Evolutionary conservation across 2,329 filamentous ascomycete species (phyloP), one percentile per base, ranked within the genome.

Genomic region (Waltergamsia citrina): DNA sequence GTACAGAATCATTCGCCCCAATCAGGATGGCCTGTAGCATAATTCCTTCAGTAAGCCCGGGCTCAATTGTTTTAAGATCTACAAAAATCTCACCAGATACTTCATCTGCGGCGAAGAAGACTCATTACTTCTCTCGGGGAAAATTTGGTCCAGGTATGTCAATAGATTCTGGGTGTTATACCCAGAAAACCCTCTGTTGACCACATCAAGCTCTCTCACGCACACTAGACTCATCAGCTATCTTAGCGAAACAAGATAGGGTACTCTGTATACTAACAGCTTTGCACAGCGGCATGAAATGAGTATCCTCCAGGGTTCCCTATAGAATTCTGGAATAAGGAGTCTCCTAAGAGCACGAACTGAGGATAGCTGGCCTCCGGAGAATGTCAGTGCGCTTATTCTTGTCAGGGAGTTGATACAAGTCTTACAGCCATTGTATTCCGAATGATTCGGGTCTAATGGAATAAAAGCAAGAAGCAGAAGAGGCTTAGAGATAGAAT

Each of bases 271-370:
- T 10, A 63, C 71, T 53, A 45, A 86, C 82, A 70, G 44, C 74
- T 59, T 51, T 87, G 78, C 4, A 94, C 62, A 12, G 74, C 77
- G 16, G 81, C 73, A 38, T 79, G 75, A 47, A 93, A 84, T 1
- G 72, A 84, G 56, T 88, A 90, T 12, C 81, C 85, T 37, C 74
- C 62, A 9, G 70, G 58, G 32, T 78, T 64, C 23, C 69, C 65
- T 42, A 71, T 72, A 3, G 77, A 71, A 27, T 70, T 65, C 50
- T 96, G 78, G 32, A 90, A 80, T 41, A 96, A 80, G 21, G 85
- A 94, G 60, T 96, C 92, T 35, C 90, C 90, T 41, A 96, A 83
- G 17, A 96, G 74, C 41, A 96, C 66, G 46, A 88, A 67, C 50
- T 88, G 84, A 32, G 81, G 77, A 48, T 82, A 82, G 2, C 72